Base-by-base conservation (phyloP, 192 early-diverging fungal species). In the Gryganskiella cystojenkinii region DNA sequence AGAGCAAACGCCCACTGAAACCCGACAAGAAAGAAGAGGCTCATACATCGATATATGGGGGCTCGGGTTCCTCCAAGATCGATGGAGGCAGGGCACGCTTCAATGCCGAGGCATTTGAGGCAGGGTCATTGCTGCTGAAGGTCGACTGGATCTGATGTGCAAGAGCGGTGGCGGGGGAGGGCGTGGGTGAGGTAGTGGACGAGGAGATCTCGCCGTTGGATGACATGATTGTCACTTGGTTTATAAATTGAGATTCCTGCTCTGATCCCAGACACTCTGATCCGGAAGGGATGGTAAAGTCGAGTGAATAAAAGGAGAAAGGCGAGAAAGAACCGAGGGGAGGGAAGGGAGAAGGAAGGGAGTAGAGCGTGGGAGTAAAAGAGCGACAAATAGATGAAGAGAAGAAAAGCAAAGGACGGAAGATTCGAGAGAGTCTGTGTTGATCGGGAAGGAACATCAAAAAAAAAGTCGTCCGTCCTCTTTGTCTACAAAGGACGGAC, bases 1-100 rank as follows among this genome's bases (percentile, higher is more conserved):
- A 19, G 19, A 40, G 19, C 22, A 50, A 24, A 50, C 9, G 15
- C 9, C 19, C 19, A 50, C 19, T 50, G 47, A 50, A 4, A n/a
- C n/a, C n/a, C n/a, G n/a, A n/a, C n/a, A n/a, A n/a, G n/a, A n/a
- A n/a, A n/a, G n/a, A n/a, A n/a, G n/a, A 64, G 9, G 24, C 3
- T 19, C 55, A 56, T 54, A 73, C 71, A 60, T 73, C 71, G 13
- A 73, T 52, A n/a, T 73, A 73, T 22, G 71, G 71, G 1, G 71
- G 71, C 2, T 73, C 60, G 10, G 34, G 56, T 34, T 59, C 71
- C 42, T 60, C 62, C 0, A 33, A 30, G 0, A 44, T 15, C 3
- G 43, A 63, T 4, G 71, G 71, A 34, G 71, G 71, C 8, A 73
- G 33, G 15, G 63, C 71, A 37, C 50, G 51, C 33, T 73, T 73